Evolutionary conservation across 108 stramenopile species (phyloP).

Genomic region (Skeletonema menzelii): DNA sequence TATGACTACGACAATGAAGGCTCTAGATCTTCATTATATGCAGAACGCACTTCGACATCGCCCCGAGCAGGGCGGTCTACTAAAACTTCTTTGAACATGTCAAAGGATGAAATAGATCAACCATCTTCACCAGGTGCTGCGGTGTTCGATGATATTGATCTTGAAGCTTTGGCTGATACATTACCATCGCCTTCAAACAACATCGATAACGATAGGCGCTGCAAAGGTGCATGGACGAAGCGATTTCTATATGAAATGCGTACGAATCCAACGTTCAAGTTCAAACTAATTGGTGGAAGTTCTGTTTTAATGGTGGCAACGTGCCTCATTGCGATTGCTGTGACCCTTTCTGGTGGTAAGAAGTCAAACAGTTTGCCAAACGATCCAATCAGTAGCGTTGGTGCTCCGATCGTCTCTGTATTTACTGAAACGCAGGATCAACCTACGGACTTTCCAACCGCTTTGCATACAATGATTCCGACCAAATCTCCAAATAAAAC

Average conservation of each 20-base stretch:
- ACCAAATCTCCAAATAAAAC: neutral
- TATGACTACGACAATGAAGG: conserved; percentile 26
- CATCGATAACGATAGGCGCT: neutral
- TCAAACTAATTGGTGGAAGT: conserved; percentile 5
- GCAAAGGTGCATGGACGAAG: conserved; percentile 1
- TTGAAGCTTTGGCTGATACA: conserved; percentile 24
- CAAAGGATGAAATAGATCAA: conserved; percentile 13
- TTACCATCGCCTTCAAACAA: neutral
- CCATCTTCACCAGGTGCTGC: neutral
- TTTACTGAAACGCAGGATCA: conserved; percentile 11
- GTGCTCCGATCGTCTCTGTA: conserved; percentile 1
- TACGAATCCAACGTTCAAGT: conserved; percentile 28
- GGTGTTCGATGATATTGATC: conserved; percentile 33
- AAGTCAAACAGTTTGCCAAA: neutral
- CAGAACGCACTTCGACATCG: neutral
- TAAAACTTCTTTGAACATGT: conserved; percentile 6
- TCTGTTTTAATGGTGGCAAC: neutral
- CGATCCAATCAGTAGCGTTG: conserved; percentile 9
- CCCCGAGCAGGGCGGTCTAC: neutral
- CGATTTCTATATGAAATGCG: conserved; percentile 26
- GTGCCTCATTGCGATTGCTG: neutral
- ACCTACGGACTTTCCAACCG: conserved; percentile 10
- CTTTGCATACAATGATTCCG: neutral
- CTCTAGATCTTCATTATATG: neutral
- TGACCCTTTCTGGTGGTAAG: neutral